Base-by-base conservation (phyloP, 2,329 filamentous ascomycete species). In the Sporothrix brasiliensis region DNA sequence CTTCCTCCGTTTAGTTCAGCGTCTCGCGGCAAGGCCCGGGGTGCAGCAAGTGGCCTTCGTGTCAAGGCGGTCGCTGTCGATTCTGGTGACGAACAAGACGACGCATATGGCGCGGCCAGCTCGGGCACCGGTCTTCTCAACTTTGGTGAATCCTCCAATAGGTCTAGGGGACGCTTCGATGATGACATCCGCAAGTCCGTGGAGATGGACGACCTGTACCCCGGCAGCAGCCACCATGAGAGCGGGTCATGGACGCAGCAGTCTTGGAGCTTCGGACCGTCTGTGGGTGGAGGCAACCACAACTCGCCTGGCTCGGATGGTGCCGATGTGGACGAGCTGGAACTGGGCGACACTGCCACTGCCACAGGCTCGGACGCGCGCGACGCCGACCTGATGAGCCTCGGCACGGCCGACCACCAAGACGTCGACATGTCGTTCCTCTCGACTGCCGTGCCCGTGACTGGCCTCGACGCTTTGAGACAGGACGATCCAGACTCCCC, bases 181-280 rank as follows among this genome's bases (percentile, higher is more conserved):
- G 74, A 75, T 19, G 74, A 73, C 24, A 76, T 84, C 34, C 83
- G 81, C 19, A 77, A 78, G 58, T 84, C 81, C 73, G 82, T 84
- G 70, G 84, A 86, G 60, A 72, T 76, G 71, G 84, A 86, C 56
- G 85, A 87, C 73, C 13, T 54, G 5, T 67, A 52, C 19, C 52
- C 50, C 41, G 54, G 34, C 41, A 74, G 77, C 58, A 30, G 65
- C 56, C 44, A 41, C 27, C 44, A 49, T 4, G 34, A 41, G 21
- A 80, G 80, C 65, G 77, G 78, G 65, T 77, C 78, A 49, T 73
- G 77, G 66, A 72, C 71, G 10, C 69, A 73, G 49, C 77, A 75
- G 69, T 76, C 75, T 47, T 88, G 86, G 86, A 84, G 76, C 73
- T 87, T 87, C 41, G 74, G 49, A 11, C 21, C 50, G 7, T 21